Percentiles rank a stretch among this genome's conserved stretches.
Evolutionary conservation across 108 stramenopile species (phyloP).

Genomic region (Skeletonema costatum): DNA sequence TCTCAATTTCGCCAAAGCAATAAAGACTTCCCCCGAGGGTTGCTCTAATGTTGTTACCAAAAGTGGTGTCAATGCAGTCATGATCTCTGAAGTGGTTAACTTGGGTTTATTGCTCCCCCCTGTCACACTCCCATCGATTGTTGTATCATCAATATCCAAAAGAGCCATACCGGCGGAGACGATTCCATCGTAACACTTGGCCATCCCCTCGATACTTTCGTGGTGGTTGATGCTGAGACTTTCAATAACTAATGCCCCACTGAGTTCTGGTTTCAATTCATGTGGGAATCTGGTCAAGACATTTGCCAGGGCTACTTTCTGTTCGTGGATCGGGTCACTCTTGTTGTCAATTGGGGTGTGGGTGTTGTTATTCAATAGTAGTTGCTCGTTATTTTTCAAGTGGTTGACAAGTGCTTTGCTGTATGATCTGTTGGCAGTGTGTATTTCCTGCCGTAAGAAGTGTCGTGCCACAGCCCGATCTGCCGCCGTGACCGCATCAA

Average conservation of each 20-base stretch:
- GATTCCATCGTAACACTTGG: conserved; percentile 88
- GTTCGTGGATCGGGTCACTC: conserved; percentile 24
- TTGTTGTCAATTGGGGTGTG: conserved; percentile 21
- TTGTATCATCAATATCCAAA: conserved; percentile 53
- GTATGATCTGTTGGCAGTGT: conserved; percentile 46
- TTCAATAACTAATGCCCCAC: conserved; percentile 76
- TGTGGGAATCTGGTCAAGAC: conserved; percentile 51
- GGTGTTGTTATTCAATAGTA: conserved; percentile 38
- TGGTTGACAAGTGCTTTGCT: conserved; percentile 48
- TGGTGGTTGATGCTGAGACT: conserved; percentile 65
- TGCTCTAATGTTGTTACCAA: conserved; percentile 82
- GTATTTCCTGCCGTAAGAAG: conserved; percentile 55
- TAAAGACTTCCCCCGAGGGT: conserved; percentile 76
- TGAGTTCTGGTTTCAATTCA: conserved; percentile 58
- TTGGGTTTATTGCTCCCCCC: conserved; percentile 20
- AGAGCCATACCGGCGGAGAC: conserved; percentile 81
- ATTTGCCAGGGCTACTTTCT: conserved; percentile 26
- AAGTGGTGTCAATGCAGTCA: conserved; percentile 74
- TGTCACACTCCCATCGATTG: conserved; percentile 3
- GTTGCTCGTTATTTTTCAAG: conserved; percentile 35
- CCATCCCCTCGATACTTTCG: conserved; percentile 86
- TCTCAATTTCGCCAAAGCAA: conserved; percentile 61
- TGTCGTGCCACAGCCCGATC: conserved; percentile 60
- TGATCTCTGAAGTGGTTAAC: conserved; percentile 57
- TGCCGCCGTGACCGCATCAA: conserved; percentile 68